Evolutionary conservation across 352 stramenopile species (phyloP).

Genomic region (Globisporangium viniferum): DNA sequence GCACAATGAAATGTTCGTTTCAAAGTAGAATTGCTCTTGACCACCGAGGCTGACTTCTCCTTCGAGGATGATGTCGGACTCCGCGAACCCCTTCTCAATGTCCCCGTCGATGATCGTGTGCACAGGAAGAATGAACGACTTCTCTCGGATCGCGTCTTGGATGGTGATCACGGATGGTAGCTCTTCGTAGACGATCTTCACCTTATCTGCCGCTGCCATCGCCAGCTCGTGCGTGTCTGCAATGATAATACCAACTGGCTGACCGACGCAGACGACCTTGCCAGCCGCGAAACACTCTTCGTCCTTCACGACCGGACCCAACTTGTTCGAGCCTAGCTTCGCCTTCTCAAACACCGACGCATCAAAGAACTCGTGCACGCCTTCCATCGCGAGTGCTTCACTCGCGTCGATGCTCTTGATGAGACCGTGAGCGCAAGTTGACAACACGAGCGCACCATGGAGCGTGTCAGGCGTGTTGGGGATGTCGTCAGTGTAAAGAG

Average conservation of each 20-base stretch:
- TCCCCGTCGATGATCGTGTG: slow-evolving; percentile 88
- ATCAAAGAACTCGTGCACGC: slow-evolving; percentile 88
- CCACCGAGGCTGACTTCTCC: slow-evolving; percentile 89
- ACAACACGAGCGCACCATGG: slow-evolving; percentile 91
- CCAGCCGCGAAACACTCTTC: slow-evolving; percentile 85
- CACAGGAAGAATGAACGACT: slow-evolving; percentile 87
- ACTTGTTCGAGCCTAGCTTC: slow-evolving; percentile 67
- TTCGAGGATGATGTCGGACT: slow-evolving; percentile 75
- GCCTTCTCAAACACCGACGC: slow-evolving; percentile 64
- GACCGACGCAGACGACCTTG: slow-evolving; percentile 70
- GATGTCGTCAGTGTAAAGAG: slow-evolving; percentile 95
- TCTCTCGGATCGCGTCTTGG: slow-evolving; percentile 91
- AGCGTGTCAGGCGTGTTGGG: slow-evolving; percentile 82
- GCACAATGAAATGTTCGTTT: slow-evolving; percentile 86
- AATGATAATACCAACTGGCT: slow-evolving; percentile 81
- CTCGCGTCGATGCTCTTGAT: slow-evolving; percentile 88
- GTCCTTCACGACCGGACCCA: slow-evolving; percentile 80
- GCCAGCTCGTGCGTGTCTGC: slow-evolving; percentile 80
- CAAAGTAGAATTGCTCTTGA: slow-evolving; percentile 97
- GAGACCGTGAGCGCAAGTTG: slow-evolving; percentile 66
- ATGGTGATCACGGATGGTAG: slow-evolving; percentile 91
- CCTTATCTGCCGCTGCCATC: slow-evolving; percentile 70
- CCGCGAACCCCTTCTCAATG: slow-evolving; percentile 58
- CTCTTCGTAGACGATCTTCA: slow-evolving; percentile 89
- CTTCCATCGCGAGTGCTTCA: slow-evolving; percentile 78